Percentiles rank a stretch among this genome's conserved stretches.
Conservation (phyloP, 495 filamentous ascomycete genomes). For the Astrothelium subdiscretum region DNA sequence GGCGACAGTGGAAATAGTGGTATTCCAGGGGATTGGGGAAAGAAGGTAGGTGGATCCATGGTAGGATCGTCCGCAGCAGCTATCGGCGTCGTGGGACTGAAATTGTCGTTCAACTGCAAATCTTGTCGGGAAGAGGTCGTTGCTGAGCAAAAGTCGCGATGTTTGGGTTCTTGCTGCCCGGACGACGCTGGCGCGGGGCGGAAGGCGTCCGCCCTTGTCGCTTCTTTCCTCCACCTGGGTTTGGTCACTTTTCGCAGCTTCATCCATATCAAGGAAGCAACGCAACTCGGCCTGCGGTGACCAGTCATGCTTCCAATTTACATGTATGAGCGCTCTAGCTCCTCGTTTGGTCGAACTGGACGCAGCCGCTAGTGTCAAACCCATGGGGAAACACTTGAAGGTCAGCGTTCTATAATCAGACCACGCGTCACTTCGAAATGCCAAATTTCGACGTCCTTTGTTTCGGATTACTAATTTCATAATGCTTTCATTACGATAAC, state of each 20-base stretch:
- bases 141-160: constrained; percentile 1
- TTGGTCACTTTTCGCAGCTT: neutral
- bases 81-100: neutral
- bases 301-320: too few species aligned
- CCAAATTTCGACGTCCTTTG: neutral
- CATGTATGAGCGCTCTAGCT: too few species aligned
- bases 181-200: neutral
- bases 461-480: neutral
- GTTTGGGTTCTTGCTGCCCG: constrained; percentile 2
- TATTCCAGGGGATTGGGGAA: constrained; percentile 36
- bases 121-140: neutral
- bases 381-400: too few species aligned
- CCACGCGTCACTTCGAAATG: neutral
- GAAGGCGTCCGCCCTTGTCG: neutral
- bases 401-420: neutral
- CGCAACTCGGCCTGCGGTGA: neutral
- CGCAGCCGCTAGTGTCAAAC: too few species aligned
- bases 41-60: neutral
- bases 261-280: neutral
- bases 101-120: neutral
- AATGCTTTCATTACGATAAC: neutral
- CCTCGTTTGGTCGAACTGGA: too few species aligned
- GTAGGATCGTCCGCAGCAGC: neutral
- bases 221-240: too few species aligned
- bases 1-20: constrained; percentile 63